Evolutionary conservation across 148 eudicot genomes (phyloP), one percentile per base, ranked within the genome.

Genomic region (Mesembryanthemum crystallinum): DNA sequence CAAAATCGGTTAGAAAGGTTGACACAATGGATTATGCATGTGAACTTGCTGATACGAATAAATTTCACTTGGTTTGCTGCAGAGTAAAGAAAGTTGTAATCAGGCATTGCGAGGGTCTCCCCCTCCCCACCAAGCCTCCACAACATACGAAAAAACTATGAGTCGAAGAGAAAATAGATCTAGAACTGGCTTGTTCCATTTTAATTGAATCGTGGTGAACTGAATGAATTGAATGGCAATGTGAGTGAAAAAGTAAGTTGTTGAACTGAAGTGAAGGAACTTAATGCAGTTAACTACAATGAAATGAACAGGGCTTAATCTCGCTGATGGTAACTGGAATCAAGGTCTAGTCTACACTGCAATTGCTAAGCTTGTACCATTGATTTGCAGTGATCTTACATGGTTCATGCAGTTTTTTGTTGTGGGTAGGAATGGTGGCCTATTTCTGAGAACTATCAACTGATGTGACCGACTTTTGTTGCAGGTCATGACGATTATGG

Each of bases 401-500:
- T n/a, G n/a, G n/a, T n/a, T n/a, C n/a, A n/a, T n/a, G 49, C 28
- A 68, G 10, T 17, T 18, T 14, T 45, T 42, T 18, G 21, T 18
- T 20, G 8, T 7, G 29, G 37, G 25, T 15, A 9, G 6, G 18
- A 24, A 27, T 60, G 45, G 45, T 8, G 18, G 24, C 25, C 11
- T 75, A 28, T 73, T 43, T 49, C 12, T 20, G 24, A 45, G 14
- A 20, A 24, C 28, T 18, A 43, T 24, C 49, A 10, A 43, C 30
- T 67, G 51, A n/a, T n/a, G n/a, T n/a, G n/a, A 23, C 54, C 27
- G 4, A 39, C 23, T 64, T 29, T 81, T 63, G 63, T 33, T 78
- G 81, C 82, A 88, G 94, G 86, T 27, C 49, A 86, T 74, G 67
- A 74, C 72, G 64, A 81, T 83, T 82, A 84, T 83, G 72, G 74